Conservation (phyloP, 2,329 filamentous ascomycete species). For the Aspergillus piperis region DNA sequence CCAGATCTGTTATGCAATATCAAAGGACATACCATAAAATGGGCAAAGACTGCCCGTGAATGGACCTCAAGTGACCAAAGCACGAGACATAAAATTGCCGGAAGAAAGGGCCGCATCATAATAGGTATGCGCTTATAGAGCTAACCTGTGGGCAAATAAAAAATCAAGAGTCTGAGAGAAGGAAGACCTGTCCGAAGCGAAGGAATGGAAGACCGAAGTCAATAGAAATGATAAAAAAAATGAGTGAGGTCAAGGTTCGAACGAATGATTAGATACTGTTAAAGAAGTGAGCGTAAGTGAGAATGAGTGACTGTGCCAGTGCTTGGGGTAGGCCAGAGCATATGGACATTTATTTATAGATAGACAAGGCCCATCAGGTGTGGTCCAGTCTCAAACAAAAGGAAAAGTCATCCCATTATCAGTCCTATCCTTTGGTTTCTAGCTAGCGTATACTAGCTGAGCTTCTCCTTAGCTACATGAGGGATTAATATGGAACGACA, state of each 20-base stretch:
- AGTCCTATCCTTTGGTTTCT: not conserved
- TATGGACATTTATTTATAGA: not conserved
- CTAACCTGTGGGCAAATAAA: not conserved
- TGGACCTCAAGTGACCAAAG: not conserved
- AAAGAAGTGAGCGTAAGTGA: not conserved
- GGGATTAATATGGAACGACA: not conserved
- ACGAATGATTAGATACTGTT: not conserved
- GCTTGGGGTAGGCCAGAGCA: not conserved
- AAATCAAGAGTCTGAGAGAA: not conserved
- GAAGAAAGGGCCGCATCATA: not conserved
- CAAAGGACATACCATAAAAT: not conserved
- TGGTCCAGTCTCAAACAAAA: not conserved
- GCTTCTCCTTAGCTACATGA: not conserved
- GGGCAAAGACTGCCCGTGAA: not conserved
- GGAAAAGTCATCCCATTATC: not conserved
- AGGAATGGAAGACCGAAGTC: not conserved
- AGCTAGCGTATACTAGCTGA: not conserved
- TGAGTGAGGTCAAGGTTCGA: not conserved
- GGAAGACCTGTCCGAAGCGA: no score
- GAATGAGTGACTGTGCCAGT: not conserved
- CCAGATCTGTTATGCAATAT: not conserved
- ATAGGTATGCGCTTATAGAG: no score
- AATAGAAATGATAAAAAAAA: no score
- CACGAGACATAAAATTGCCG: not conserved
- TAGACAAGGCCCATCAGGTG: not conserved